Percentiles rank a stretch among this genome's conserved stretches.
Conservation (phyloP, 768 basidiomycete genomes). For the Mycena metata region DNA sequence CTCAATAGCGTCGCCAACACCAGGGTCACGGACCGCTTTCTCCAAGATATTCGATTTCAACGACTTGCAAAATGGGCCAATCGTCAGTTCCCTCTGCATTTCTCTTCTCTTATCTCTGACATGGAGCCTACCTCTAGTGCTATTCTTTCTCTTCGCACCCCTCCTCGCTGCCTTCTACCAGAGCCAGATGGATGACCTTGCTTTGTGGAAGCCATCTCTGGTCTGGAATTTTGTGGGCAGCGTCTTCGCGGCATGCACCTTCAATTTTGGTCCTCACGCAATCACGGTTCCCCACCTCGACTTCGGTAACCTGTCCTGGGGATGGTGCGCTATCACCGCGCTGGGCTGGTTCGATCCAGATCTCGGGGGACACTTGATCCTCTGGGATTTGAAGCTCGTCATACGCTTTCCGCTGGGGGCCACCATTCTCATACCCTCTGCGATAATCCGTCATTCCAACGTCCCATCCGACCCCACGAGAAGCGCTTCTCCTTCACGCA, state of each 20-base stretch:
- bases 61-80: too few relatives aligned
- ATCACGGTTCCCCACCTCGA: constrained; percentile 46
- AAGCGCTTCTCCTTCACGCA: constrained; percentile 41
- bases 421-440: constrained; percentile 47
- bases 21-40: too few relatives aligned
- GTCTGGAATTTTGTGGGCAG: not conserved
- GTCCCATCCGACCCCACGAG: constrained; percentile 35
- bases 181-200: not conserved
- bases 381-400: constrained; percentile 45
- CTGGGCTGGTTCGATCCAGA: constrained; percentile 45
- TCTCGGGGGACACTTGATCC: constrained; percentile 48
- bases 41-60: too few relatives aligned
- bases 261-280: constrained; percentile 47
- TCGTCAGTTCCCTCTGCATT: too few relatives aligned
- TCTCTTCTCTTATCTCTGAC: too few relatives aligned
- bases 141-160: constrained; percentile 2
- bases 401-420: constrained; percentile 43
- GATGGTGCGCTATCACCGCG: constrained; percentile 49
- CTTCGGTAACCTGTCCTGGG: constrained; percentile 45
- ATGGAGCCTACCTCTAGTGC: too few relatives aligned
- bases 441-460: constrained; percentile 44
- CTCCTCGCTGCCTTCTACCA: constrained; percentile 7
- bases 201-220: not conserved
- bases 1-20: too few relatives aligned
- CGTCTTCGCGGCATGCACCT: constrained; percentile 43